phyloP scores from a whole-genome alignment of 2,329 filamentous ascomycete species.

The Colletotrichum sp. region DNA sequence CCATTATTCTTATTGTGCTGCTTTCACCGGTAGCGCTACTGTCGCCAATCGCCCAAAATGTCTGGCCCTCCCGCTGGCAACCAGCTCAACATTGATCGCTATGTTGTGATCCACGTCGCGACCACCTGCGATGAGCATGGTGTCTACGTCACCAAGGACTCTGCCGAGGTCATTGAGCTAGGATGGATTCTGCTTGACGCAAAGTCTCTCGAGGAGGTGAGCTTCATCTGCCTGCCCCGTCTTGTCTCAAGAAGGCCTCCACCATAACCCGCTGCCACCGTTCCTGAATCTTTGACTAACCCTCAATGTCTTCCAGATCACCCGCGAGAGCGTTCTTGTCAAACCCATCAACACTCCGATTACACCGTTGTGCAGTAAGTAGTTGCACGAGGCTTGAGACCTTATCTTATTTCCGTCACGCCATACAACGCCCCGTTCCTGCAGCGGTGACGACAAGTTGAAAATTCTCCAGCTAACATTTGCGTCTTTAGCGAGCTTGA shows the following conservation, averaged over 20 bases:
- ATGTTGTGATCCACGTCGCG: conserved; percentile 97
- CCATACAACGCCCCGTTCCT: conserved; percentile 16
- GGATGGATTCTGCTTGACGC: conserved; percentile 97
- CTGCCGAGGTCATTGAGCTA: conserved; percentile 98
- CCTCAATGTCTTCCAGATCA: conserved; percentile 64
- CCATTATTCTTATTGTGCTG: conserved; percentile 14
- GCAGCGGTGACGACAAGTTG: conserved; percentile 17
- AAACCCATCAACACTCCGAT: conserved; percentile 99
- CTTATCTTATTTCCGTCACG: conserved; percentile 5
- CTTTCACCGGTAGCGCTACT: conserved; percentile 19
- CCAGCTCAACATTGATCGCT: conserved; percentile 85
- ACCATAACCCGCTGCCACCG: conserved; percentile 11
- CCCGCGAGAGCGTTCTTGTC: conserved; percentile 94
- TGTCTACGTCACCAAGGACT: conserved; percentile 99
- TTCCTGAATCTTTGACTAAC: conserved; percentile 18
- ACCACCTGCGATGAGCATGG: conserved; percentile 99
- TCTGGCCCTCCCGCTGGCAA: conserved; percentile 51
- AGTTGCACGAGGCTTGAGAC: conserved; percentile 23
- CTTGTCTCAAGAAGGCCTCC: not conserved
- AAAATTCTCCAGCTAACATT: conserved; percentile 27
- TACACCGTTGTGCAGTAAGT: conserved; percentile 98
- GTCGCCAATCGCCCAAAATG: conserved; percentile 37
- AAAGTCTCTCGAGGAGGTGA: conserved; percentile 90
- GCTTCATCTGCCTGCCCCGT: conserved; percentile 30
- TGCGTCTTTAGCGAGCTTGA: conserved; percentile 78